A percentile compares a stretch with the other conserved stretches of the same genome.
Conservation (phyloP, 2,329 filamentous ascomycete genomes). For the Ophiosphaerella narmari region DNA sequence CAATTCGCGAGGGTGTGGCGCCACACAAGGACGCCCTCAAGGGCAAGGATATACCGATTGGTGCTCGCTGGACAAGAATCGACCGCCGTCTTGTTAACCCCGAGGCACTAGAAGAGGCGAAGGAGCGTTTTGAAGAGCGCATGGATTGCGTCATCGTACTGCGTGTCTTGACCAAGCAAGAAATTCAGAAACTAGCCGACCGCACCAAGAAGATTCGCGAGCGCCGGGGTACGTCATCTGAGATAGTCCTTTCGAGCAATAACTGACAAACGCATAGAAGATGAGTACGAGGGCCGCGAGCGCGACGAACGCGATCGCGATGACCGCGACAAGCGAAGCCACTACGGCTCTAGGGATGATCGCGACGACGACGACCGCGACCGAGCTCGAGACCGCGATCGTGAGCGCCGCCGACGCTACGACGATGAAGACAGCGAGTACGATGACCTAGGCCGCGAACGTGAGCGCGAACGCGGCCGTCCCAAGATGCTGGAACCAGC, state of each 20-base stretch:
- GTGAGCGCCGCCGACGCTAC: conserved; percentile 26
- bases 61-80: conserved; percentile 92
- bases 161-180: conserved; percentile 81
- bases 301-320: conserved; percentile 6
- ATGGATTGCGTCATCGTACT: conserved; percentile 93
- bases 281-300: conserved; percentile 39
- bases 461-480: conserved; percentile 24
- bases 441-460: conserved; percentile 20
- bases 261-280: conserved; percentile 30
- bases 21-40: conserved; percentile 88
- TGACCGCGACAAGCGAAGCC: conserved; percentile 32
- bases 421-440: conserved; percentile 38
- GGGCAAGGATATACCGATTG: conserved; percentile 68
- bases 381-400: conserved; percentile 19
- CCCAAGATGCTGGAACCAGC: conserved; percentile 35
- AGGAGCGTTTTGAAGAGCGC: conserved; percentile 90
- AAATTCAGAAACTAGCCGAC: conserved; percentile 85
- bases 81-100: conserved; percentile 87
- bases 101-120: conserved; percentile 80
- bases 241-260: not conserved
- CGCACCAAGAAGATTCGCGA: conserved; percentile 80
- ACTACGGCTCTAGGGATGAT: conserved; percentile 35
- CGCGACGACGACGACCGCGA: conserved; percentile 37
- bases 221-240: conserved; percentile 19
- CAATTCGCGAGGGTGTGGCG: conserved; percentile 85